Evolutionary conservation across 352 stramenopile genomes (phyloP).

Genomic region (Phytophthora idaei): DNA sequence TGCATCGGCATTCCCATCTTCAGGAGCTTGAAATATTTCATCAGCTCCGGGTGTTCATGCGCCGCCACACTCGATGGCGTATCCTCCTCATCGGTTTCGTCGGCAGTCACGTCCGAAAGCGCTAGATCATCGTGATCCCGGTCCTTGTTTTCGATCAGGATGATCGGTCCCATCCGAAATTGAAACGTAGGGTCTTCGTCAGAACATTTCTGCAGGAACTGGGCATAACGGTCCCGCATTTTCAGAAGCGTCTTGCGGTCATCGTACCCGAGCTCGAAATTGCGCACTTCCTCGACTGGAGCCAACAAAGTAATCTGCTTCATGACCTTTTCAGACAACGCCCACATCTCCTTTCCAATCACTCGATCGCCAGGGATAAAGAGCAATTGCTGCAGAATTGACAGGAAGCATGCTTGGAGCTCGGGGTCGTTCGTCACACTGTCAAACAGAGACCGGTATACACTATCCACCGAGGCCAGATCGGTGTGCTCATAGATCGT

Average conservation of each 20-base stretch:
- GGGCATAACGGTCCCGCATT: conserved; percentile 77
- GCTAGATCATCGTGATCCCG: conserved; percentile 60
- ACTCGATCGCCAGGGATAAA: conserved; percentile 84
- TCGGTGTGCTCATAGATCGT: conserved; percentile 87
- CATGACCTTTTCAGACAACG: conserved; percentile 75
- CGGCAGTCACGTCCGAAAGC: conserved; percentile 58
- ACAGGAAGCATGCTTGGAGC: conserved; percentile 74
- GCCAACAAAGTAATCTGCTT: conserved; percentile 80
- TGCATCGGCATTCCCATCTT: conserved; percentile 79
- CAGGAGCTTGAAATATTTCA: conserved; percentile 85
- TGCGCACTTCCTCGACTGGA: conserved; percentile 81
- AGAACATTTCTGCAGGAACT: conserved; percentile 71
- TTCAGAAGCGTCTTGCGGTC: conserved; percentile 80
- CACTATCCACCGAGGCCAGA: conserved; percentile 69
- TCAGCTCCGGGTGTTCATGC: conserved; percentile 67
- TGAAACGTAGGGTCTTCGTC: conserved; percentile 72
- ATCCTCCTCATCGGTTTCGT: conserved; percentile 76
- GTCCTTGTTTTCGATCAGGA: conserved; percentile 76
- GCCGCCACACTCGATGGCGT: conserved; percentile 38
- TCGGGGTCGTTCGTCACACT: conserved; percentile 67
- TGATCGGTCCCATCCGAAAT: conserved; percentile 75
- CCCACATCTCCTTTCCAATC: conserved; percentile 89
- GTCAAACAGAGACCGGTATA: conserved; percentile 65
- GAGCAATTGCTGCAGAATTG: conserved; percentile 84
- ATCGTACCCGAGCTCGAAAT: conserved; percentile 81